Percentiles rank a stretch among this genome's conserved stretches.
phyloP scores from a whole-genome alignment of 1,284 basidiomycete species.

The Macrocybe sp. region DNA sequence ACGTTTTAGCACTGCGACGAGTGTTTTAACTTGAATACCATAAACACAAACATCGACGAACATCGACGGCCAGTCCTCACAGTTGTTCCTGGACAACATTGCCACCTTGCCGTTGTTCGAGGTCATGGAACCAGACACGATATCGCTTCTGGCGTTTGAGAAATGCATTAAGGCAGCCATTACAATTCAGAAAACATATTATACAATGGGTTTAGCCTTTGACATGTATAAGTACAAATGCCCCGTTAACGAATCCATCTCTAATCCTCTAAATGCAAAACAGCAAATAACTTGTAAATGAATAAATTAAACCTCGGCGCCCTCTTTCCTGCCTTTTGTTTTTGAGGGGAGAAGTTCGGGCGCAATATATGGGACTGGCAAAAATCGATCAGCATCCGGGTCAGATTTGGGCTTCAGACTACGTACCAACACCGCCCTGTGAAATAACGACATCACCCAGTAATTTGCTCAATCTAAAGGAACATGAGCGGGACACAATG shows the following conservation, averaged over 20 bases:
- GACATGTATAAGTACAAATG: too few relatives aligned
- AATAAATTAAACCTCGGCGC: conserved; percentile 26
- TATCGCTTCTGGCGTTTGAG: too few relatives aligned
- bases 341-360: conserved; percentile 44
- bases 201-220: too few relatives aligned
- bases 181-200: too few relatives aligned
- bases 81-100: too few relatives aligned
- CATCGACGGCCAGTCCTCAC: too few relatives aligned
- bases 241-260: background rate
- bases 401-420: conserved; percentile 20
- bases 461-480: conserved; percentile 57
- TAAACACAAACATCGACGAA: too few relatives aligned
- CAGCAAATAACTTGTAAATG: conserved; percentile 1
- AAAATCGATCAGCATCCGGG: background rate
- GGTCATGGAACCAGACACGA: too few relatives aligned
- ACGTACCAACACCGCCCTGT: conserved; percentile 76
- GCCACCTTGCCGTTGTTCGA: too few relatives aligned
- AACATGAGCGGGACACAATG: conserved; percentile 7
- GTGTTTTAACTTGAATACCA: too few relatives aligned
- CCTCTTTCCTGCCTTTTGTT: conserved; percentile 33
- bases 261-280: conserved; percentile 1
- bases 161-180: too few relatives aligned
- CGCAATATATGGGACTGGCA: conserved; percentile 13
- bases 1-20: too few relatives aligned
- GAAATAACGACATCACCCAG: conserved; percentile 86